phyloP scores from a whole-genome alignment of 768 basidiomycete genomes.

The Suillus clintonianus region DNA sequence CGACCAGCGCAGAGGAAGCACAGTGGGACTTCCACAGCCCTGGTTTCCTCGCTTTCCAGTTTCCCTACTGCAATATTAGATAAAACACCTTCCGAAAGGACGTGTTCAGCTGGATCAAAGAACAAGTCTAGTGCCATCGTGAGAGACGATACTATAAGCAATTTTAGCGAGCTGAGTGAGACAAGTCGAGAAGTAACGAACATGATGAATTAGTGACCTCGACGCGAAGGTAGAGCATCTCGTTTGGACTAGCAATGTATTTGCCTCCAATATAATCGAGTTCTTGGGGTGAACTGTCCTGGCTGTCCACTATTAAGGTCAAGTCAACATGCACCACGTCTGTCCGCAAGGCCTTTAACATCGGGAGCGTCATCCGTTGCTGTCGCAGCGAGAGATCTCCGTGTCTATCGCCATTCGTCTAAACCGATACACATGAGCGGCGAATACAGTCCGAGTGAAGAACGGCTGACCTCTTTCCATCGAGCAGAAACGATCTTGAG shows the following conservation, averaged over 20 bases:
- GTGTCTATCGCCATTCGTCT: constrained; percentile 79
- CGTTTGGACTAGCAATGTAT: constrained; percentile 55
- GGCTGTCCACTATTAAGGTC: constrained; percentile 41
- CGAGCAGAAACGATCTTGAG: constrained; percentile 65
- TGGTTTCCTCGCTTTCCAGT: constrained; percentile 55
- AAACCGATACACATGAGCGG: constrained; percentile 8
- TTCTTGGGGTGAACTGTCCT: constrained; percentile 13
- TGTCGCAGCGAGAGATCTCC: constrained; percentile 79
- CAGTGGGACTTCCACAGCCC: constrained; percentile 54
- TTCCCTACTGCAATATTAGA: constrained; percentile 64
- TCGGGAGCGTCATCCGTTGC: constrained; percentile 74
- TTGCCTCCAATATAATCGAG: constrained; percentile 33
- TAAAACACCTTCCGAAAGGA: constrained; percentile 70
- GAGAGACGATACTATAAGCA: constrained; percentile 47
- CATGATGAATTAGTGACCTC: constrained; percentile 66
- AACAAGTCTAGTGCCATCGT: constrained; percentile 55
- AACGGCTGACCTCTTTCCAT: constrained; percentile 80
- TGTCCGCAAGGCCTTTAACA: constrained; percentile 76
- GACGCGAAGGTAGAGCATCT: constrained; percentile 62
- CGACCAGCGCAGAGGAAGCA: constrained; percentile 74
- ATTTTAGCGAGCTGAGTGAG: constrained; percentile 2
- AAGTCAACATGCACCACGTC: constrained; percentile 66
- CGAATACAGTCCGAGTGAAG: not conserved
- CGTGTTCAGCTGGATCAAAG: constrained; percentile 60
- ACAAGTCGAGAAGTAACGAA: constrained; percentile 39